Base-by-base conservation (phyloP, 345 rosid genomes). In the Bruguiera sexangula region DNA sequence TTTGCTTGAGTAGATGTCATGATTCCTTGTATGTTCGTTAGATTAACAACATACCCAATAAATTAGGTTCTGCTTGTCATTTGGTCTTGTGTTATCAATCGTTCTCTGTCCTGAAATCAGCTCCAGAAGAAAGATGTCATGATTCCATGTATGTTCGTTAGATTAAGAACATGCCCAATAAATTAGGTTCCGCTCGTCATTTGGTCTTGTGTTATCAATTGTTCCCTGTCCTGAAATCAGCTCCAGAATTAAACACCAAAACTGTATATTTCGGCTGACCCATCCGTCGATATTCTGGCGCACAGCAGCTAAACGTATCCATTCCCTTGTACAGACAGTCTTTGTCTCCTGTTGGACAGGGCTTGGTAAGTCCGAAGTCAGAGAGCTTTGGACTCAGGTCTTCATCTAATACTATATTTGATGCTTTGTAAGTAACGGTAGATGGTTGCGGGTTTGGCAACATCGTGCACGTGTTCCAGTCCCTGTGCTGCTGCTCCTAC, bases 271-370 rank as follows among this genome's bases (percentile, higher is more conserved):
- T 82, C 52, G 85, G 85, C 60, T 83, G 76, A 46, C 89, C 91
- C 0, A 84, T 80, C 81, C 63, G 66, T 0, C 82, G 87, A 71
- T 83, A 83, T 57, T 87, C 88, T 1, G 85, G 87, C 22, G 84
- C 88, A 74, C 88, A 84, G 54, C 81, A 85, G 15, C 89, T 82
- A 2, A 85, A 82, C 3, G 91, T 87, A 56, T 88, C 89, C 91
- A 85, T 85, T 54, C 89, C 83, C 30, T 85, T 87, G 16, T 85
- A 87, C 31, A 81, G 85, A 71, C 83, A 79, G 51, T 80, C 82
- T 68, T 78, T 80, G 26, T 80, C 87, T 66, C 70, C 87, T 0
- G 83, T 87, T 31, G 89, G 91, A 50, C 87, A 87, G 56, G 85
- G 66, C 75, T 75, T 85, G 30, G 87, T 86, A 69, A 85, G 82